Base-by-base conservation (phyloP, 2,329 filamentous ascomycete species). In the Pestalotiopsis sp. region DNA sequence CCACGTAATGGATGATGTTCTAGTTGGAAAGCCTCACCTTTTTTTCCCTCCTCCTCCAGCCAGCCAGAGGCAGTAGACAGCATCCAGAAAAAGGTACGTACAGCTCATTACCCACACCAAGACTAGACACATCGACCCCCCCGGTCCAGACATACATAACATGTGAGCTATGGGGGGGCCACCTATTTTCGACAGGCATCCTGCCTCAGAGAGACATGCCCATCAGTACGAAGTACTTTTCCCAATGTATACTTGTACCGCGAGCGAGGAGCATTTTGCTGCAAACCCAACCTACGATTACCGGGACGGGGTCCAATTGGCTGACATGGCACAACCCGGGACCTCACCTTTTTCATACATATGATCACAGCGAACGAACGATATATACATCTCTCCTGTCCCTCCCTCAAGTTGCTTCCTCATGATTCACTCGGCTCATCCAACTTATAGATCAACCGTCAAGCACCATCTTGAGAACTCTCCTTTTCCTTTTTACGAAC, bases 361-460 rank as follows among this genome's bases (percentile, higher is more conserved):
- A 31, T 31, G 27, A 14, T n/a, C 14, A 52, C n/a, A 52, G 45
- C 17, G n/a, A 25, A n/a, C 36, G 31, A 36, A 27, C 36, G 17
- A 12, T 25, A 38, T 64, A 49, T 64, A 64, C 61, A 64, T 64
- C 52, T 45, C 13, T 31, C 7, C 20, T 25, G 25, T 25, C 40
- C 61, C 25, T 49, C 61, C 61, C 61, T 38, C n/a, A n/a, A 64
- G n/a, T 52, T 64, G 61, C 61, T 64, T 64, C 61, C 61, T 64
- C 40, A n/a, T 40, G 59, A 62, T 64, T 64, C 61, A 64, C 61
- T 64, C 41, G 61, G 41, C 20, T 38, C 36, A 64, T 31, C 40
- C 61, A 25, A 27, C 61, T 52, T 31, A 64, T 7, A 49, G 61
- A 64, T 64, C 61, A 23, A 25, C n/a, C 61, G 13, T 40, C 31